Evolutionary conservation across 2,329 filamentous ascomycete species (phyloP), one percentile per base, ranked within the genome.

Genomic region (Penicillium glabrum): DNA sequence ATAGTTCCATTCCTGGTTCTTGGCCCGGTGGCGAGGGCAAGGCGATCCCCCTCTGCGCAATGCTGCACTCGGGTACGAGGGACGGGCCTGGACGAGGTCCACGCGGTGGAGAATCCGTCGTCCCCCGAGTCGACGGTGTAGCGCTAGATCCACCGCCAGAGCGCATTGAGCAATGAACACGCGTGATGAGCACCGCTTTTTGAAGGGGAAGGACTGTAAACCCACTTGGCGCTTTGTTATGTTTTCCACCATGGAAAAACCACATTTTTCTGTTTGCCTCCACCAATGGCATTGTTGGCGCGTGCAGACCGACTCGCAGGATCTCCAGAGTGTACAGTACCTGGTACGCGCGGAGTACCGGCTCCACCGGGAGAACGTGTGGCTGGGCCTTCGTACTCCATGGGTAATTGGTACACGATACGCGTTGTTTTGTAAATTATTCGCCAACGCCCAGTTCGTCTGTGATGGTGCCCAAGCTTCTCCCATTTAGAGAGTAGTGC

Each of bases 41-140:
- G 50, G 29, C 47, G 52, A 59, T 60, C 57, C 27, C 47, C 61
- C 41, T 58, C 35, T 41, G 11, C 3, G 39, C 39, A 41, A 23
- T 35, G 33, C 56, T 46, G 27, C 53, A 56, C 24, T 57, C 56
- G 60, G 55, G 60, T 59, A 60, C 14, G 44, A 61, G 54, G 58
- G 58, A 63, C 57, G 59, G 58, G 63, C 53, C 63, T 66, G 51
- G 61, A 61, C 52, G 50, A 58, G 59, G 56, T 48, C 63, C 63
- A 64, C 63, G 21, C 26, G 41, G 61, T 65, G 63, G 63, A 63
- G 55, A 46, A 56, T 65, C 64, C 64, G 64, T 59, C 48, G 46
- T 61, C 54, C 64, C 64, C 63, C 63, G 64, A 63, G 31, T 37
- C 24, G 46, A 66, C 52, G 47, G 58, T 55, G 33, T 35, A 33